phyloP scores from a whole-genome alignment of 169 alveolate species.

The Eimeria falciformis region DNA sequence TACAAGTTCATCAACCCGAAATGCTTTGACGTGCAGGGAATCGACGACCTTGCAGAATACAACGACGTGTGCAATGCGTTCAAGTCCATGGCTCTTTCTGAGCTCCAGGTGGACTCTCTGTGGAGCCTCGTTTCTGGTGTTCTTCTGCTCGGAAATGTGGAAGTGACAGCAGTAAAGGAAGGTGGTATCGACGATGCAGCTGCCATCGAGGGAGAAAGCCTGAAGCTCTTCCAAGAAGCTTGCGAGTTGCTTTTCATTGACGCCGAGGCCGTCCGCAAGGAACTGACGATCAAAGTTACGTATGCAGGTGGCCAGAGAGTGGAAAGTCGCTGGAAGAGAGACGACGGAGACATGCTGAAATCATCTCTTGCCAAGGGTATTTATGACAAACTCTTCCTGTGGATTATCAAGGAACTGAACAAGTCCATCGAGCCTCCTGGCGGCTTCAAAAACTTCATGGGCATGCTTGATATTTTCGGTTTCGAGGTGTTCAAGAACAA shows the following conservation, averaged over 20 bases:
- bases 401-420: slow-evolving; percentile 96
- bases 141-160: slow-evolving; percentile 96
- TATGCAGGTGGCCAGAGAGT: slow-evolving; percentile 88
- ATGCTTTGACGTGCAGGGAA: slow-evolving; percentile 92
- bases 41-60: slow-evolving; percentile 96
- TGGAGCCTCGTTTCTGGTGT: slow-evolving; percentile 91
- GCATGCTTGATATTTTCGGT: slow-evolving; percentile 98
- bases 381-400: slow-evolving; percentile 96
- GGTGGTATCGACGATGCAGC: slow-evolving; percentile 93
- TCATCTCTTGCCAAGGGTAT: slow-evolving; percentile 95
- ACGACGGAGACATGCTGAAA: slow-evolving; percentile 92
- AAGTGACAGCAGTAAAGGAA: slow-evolving; percentile 89
- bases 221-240: slow-evolving; percentile 85
- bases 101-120: slow-evolving; percentile 90
- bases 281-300: slow-evolving; percentile 87
- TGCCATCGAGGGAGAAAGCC: slow-evolving; percentile 84
- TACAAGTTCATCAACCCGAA: slow-evolving; percentile 91
- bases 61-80: slow-evolving; percentile 93
- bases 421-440: slow-evolving; percentile 92
- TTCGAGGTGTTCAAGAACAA: slow-evolving; percentile 97
- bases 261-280: slow-evolving; percentile 84
- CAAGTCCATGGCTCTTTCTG: slow-evolving; percentile 92
- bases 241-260: slow-evolving; percentile 89
- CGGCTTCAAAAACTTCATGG: slow-evolving; percentile 87
- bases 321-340: slow-evolving; percentile 90